Evolutionary conservation across 495 filamentous ascomycete genomes (phyloP).

Genomic region (Hypoxylon fragiforme): DNA sequence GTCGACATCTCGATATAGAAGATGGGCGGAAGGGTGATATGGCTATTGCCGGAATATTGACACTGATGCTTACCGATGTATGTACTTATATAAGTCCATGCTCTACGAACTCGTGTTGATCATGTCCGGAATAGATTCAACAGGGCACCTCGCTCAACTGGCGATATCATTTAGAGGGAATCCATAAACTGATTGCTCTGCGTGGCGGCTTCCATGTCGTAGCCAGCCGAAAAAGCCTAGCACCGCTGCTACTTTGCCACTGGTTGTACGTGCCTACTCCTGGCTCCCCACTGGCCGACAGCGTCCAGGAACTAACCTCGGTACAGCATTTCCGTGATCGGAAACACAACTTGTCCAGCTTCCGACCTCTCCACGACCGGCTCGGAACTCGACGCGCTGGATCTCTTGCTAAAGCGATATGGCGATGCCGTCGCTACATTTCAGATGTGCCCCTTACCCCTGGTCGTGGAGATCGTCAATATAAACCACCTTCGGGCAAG

Average conservation of each 20-base stretch:
- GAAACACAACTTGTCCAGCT: constrained; percentile 41
- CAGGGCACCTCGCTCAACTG: constrained; percentile 36
- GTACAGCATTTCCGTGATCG: constrained; percentile 31
- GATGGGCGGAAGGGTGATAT: constrained; percentile 27
- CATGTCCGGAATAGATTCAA: no score
- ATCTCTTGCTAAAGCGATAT: constrained; percentile 22
- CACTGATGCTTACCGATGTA: constrained; percentile 24
- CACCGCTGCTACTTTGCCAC: constrained; percentile 31
- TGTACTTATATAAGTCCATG: no score
- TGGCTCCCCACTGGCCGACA: neutral
- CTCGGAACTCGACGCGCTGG: constrained; percentile 21
- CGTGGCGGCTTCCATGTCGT: constrained; percentile 35
- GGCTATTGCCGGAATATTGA: constrained; percentile 29
- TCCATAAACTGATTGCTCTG: constrained; percentile 31
- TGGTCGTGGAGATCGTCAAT: constrained; percentile 33
- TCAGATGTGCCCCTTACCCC: constrained; percentile 17
- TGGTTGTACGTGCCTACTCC: constrained; percentile 26
- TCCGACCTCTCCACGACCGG: constrained; percentile 25
- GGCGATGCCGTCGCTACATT: constrained; percentile 21
- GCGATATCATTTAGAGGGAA: constrained; percentile 40
- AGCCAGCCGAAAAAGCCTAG: constrained; percentile 13
- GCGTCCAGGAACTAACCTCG: neutral
- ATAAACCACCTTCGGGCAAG: constrained; percentile 36
- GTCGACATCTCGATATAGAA: constrained; percentile 28
- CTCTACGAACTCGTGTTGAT: no score